A percentile compares a stretch with the other conserved stretches of the same genome.
These are phyloP conservation scores for Cladosporium sp. DNA, from an alignment of 2,329 filamentous ascomycete genomes.

Conservation along the genomic window DNA sequence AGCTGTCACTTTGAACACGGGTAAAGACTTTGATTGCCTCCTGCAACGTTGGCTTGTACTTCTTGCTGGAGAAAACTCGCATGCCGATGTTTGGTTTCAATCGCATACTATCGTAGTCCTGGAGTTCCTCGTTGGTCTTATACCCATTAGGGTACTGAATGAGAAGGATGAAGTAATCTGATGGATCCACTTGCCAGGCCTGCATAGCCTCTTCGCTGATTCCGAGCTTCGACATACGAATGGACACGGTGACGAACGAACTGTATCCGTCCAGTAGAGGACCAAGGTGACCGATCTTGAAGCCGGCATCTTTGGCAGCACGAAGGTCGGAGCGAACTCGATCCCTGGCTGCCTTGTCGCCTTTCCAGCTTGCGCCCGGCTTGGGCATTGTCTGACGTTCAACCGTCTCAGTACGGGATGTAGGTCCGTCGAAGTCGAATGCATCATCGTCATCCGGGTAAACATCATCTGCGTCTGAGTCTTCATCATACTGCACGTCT, in stretches of 20 bases:
- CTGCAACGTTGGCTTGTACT: constrained; percentile 62
- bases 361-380: background rate
- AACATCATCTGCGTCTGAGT: constrained; percentile 29
- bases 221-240: constrained; percentile 63
- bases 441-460: constrained; percentile 34
- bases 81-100: constrained; percentile 49
- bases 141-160: constrained; percentile 63
- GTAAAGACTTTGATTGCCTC: constrained; percentile 53
- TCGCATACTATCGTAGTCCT: constrained; percentile 35
- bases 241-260: constrained; percentile 61
- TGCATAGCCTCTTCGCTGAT: constrained; percentile 69
- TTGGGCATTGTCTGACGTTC: constrained; percentile 1
- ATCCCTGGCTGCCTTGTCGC: constrained; percentile 16
- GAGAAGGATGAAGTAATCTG: constrained; percentile 70
- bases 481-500: constrained; percentile 33
- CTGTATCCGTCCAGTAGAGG: constrained; percentile 45
- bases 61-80: constrained; percentile 64
- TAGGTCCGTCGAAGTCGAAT: constrained; percentile 17
- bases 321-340: constrained; percentile 51
- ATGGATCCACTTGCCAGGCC: constrained; percentile 66
- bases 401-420: background rate
- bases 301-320: constrained; percentile 58
- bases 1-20: constrained; percentile 21
- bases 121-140: constrained; percentile 51
- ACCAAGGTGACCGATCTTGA: constrained; percentile 61